A percentile compares a stretch with the other conserved stretches of the same genome.
Conservation (phyloP, 768 basidiomycete genomes). For the Leucocoprinus birnbaumii region DNA sequence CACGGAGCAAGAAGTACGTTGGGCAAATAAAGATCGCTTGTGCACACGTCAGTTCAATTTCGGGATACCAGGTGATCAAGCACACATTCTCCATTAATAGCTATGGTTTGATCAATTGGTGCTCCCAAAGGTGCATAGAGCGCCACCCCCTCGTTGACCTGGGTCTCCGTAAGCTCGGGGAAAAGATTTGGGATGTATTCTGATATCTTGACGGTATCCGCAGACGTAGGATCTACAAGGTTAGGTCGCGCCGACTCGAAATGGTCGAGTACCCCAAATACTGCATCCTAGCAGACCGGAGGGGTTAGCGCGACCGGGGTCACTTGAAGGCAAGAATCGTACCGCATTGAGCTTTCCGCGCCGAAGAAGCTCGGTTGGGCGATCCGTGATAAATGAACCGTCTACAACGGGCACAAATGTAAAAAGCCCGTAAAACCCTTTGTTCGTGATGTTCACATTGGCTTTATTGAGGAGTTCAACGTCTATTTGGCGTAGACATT, state of each 20-base stretch:
- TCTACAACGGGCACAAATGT: slow-evolving; percentile 46
- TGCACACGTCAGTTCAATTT: no score
- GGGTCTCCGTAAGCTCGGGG: slow-evolving; percentile 27
- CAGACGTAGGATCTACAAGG: slow-evolving; percentile 32
- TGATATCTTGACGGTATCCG: slow-evolving; percentile 21
- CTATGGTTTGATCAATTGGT: slow-evolving; percentile 7
- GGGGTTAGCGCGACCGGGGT: no score
- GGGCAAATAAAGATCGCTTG: slow-evolving; percentile 48
- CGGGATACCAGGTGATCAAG: no score
- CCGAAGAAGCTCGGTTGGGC: slow-evolving; percentile 34
- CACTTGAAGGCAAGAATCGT: no score
- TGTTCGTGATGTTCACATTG: no score
- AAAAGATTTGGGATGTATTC: slow-evolving; percentile 35
- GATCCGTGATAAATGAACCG: slow-evolving; percentile 40
- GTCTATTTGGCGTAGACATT: slow-evolving; percentile 33
- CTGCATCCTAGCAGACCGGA: neutral
- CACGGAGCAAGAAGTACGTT: slow-evolving; percentile 32
- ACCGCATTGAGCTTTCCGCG: slow-evolving; percentile 42
- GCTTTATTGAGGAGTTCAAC: slow-evolving; percentile 36
- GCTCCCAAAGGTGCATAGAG: slow-evolving; percentile 2
- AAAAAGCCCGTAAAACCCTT: slow-evolving; percentile 13
- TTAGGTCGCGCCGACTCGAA: slow-evolving; percentile 35
- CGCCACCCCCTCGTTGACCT: slow-evolving; percentile 16
- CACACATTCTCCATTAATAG: slow-evolving; percentile 13
- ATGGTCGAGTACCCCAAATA: slow-evolving; percentile 34